phyloP scores from a whole-genome alignment of 169 alveolate genomes.

The Perkinsus marinus region DNA sequence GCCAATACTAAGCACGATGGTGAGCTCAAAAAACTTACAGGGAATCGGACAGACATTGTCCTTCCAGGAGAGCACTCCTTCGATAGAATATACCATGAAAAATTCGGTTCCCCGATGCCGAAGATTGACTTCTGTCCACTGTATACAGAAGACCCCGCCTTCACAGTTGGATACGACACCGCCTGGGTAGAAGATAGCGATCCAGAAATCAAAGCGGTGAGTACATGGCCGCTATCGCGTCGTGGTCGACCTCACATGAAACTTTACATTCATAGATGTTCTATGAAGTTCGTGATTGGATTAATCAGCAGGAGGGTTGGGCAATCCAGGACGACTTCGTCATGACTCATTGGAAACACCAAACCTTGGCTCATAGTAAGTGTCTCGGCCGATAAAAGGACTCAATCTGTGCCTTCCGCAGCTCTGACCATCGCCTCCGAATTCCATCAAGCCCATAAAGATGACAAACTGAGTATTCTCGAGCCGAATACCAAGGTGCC shows the following conservation, averaged over 20 bases:
- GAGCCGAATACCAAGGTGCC: background rate
- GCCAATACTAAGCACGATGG: background rate
- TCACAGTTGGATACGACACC: background rate
- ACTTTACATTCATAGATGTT: background rate
- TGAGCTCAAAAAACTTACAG: background rate
- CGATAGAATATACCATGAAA: background rate
- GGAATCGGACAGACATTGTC: background rate
- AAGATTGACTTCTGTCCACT: background rate
- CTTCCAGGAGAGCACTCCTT: background rate
- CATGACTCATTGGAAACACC: background rate
- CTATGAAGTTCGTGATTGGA: background rate
- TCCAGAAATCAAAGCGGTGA: background rate
- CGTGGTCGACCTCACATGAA: background rate
- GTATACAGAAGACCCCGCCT: background rate
- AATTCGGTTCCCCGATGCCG: background rate
- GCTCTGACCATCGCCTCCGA: background rate
- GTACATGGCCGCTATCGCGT: background rate
- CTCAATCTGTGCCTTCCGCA: background rate
- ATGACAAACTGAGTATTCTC: background rate
- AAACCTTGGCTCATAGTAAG: background rate
- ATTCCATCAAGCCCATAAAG: background rate
- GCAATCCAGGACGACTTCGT: background rate
- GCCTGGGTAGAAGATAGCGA: background rate
- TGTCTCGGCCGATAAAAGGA: background rate
- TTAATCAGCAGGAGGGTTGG: background rate